phyloP scores from a whole-genome alignment of 768 basidiomycete species.

The Termitomyces bulborhizus region DNA sequence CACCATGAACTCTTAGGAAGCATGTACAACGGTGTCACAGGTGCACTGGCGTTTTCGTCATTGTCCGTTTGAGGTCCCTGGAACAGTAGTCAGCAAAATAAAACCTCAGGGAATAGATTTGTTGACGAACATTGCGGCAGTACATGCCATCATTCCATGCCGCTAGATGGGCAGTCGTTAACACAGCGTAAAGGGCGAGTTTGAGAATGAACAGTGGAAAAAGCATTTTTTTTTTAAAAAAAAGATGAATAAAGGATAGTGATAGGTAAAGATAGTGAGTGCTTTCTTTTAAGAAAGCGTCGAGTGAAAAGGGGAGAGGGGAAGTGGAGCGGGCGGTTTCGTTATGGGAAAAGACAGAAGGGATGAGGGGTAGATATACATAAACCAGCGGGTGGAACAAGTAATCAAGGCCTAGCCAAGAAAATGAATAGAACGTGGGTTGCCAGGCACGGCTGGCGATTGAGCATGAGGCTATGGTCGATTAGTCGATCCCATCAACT shows the following conservation, averaged over 20 bases:
- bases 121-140: conserved; percentile 32
- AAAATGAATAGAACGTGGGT: not conserved
- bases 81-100: not conserved
- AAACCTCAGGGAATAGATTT: not conserved
- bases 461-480: not conserved
- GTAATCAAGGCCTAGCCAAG: conserved; percentile 2
- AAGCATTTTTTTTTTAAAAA: conserved; percentile 3
- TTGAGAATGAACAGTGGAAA: conserved; percentile 3
- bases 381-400: not conserved
- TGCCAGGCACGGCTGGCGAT: not conserved
- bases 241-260: conserved; percentile 11
- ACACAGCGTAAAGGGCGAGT: conserved; percentile 1
- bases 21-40: conserved; percentile 38
- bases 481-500: too few relatives aligned
- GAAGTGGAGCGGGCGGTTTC: not conserved
- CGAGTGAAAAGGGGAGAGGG: not conserved
- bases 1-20: conserved; percentile 36
- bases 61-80: conserved; percentile 23
- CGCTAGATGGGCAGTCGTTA: conserved; percentile 34
- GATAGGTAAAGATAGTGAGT: conserved; percentile 9
- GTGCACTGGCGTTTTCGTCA: conserved; percentile 31
- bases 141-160: conserved; percentile 40
- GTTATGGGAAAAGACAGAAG: conserved; percentile 3
- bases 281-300: not conserved
- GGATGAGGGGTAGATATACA: conserved; percentile 3